Evolutionary conservation across 225 moss, liverwort and hornwort genomes (phyloP).

Genomic region (Climacium dendroides): DNA sequence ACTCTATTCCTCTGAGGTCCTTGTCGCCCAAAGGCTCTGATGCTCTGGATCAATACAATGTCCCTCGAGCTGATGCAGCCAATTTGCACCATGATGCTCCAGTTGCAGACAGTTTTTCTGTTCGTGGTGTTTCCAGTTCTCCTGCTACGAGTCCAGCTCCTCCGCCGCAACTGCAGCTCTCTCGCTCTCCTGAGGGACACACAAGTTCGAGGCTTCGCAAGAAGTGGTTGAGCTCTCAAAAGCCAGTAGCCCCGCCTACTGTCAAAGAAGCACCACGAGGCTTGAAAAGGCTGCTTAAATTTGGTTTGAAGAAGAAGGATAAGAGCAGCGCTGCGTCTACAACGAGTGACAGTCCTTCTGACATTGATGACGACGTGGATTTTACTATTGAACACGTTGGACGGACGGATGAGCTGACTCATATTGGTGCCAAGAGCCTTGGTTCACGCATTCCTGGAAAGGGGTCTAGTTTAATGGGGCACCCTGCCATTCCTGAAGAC

Average conservation of each 20-base stretch:
- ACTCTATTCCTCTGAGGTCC: constrained; percentile 39
- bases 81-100: constrained; percentile 33
- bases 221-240: constrained; percentile 74
- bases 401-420: constrained; percentile 36
- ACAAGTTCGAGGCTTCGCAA: constrained; percentile 38
- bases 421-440: constrained; percentile 44
- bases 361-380: constrained; percentile 74
- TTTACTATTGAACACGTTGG: constrained; percentile 23
- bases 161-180: constrained; percentile 48
- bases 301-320: constrained; percentile 70
- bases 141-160: constrained; percentile 38
- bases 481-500: constrained; percentile 36
- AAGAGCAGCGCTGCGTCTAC: constrained; percentile 40
- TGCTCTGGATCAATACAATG: constrained; percentile 28
- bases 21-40: constrained; percentile 33
- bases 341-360: constrained; percentile 70
- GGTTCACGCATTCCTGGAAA: constrained; percentile 22
- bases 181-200: constrained; percentile 55
- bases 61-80: constrained; percentile 32
- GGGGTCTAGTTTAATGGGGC: constrained; percentile 7
- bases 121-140: constrained; percentile 20
- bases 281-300: constrained; percentile 78
- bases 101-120: constrained; percentile 28
- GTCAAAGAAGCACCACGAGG: constrained; percentile 78
- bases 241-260: constrained; percentile 26